Conservation (phyloP, 495 filamentous ascomycete species). For the Lasiosphaeria ovina region DNA sequence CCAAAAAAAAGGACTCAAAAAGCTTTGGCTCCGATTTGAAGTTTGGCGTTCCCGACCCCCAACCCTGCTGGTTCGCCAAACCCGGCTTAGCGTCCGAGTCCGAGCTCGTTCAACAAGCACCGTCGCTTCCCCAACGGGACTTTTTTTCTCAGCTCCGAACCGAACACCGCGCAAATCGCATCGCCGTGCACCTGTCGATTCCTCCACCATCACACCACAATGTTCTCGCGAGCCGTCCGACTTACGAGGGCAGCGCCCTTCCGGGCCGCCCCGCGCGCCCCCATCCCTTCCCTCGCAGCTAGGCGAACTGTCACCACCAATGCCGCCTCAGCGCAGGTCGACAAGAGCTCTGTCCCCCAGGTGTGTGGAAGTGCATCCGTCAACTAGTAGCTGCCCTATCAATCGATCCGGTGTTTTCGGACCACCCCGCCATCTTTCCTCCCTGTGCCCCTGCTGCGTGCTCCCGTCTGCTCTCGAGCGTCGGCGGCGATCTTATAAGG, state of each 20-base stretch:
- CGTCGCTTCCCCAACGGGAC: slow-evolving; percentile 24
- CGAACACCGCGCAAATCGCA: slow-evolving; percentile 2
- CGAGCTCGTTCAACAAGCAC: slow-evolving; percentile 24
- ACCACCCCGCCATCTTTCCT: slow-evolving; percentile 1
- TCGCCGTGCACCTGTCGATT: slow-evolving; percentile 2
- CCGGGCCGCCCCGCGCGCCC: slow-evolving; percentile 41
- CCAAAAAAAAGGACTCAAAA: too few species aligned
- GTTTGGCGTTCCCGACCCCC: slow-evolving; percentile 5
- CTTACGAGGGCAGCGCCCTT: slow-evolving; percentile 44
- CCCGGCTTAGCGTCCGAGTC: slow-evolving; percentile 14
- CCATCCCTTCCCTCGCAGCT: slow-evolving; percentile 50
- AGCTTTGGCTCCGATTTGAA: background rate
- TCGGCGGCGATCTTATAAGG: background rate
- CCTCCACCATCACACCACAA: slow-evolving; percentile 25
- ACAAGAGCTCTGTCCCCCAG: slow-evolving; percentile 75
- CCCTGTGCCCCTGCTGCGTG: background rate
- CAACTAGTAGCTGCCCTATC: background rate
- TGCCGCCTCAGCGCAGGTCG: slow-evolving; percentile 85
- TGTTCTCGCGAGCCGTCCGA: slow-evolving; percentile 55
- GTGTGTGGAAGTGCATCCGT: slow-evolving; percentile 37
- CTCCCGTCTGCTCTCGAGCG: background rate
- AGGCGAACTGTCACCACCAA: slow-evolving; percentile 82
- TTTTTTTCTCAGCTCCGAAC: slow-evolving; percentile 19
- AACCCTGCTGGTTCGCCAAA: slow-evolving; percentile 17
- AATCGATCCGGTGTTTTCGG: slow-evolving; percentile 9